Percentiles rank a stretch among this genome's conserved stretches.
phyloP scores from a whole-genome alignment of 2,329 filamentous ascomycete species.

The Simplicillium aogashimaense region DNA sequence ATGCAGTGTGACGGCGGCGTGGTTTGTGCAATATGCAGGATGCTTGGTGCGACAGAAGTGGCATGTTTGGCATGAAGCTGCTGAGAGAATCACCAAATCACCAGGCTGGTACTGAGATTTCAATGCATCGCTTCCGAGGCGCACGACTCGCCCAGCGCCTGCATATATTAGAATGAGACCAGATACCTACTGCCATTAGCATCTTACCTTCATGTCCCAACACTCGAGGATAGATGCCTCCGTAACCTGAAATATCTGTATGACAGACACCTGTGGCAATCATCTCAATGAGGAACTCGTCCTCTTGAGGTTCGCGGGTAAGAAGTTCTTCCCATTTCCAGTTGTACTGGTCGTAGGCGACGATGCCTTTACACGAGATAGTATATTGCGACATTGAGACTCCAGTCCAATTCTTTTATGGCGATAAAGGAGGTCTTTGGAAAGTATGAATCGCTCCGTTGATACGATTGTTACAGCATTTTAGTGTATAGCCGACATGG shows the following conservation, averaged over 20 bases:
- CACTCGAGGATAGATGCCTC: conserved; percentile 1
- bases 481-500: too few relatives aligned
- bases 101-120: neutral
- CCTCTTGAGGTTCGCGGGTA: conserved; percentile 1
- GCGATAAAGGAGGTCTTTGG: too few relatives aligned
- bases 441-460: too few relatives aligned
- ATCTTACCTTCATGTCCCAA: conserved; percentile 1
- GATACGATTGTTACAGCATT: too few relatives aligned
- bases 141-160: neutral
- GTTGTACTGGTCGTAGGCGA: conserved; percentile 1
- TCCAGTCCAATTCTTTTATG: too few relatives aligned
- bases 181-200: too few relatives aligned
- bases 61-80: conserved; percentile 1
- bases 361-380: conserved; percentile 3
- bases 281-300: conserved; percentile 4
- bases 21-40: neutral
- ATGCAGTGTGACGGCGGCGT: neutral
- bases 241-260: conserved; percentile 2
- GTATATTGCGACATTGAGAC: neutral
- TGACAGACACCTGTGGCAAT: conserved; percentile 1
- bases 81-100: conserved; percentile 2
- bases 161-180: neutral
- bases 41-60: neutral
- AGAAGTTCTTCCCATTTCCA: conserved; percentile 3
- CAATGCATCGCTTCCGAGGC: neutral